These are phyloP conservation scores for Rhodotorula babjevae DNA, from an alignment of 768 basidiomycete species.

Conservation along the genomic window DNA sequence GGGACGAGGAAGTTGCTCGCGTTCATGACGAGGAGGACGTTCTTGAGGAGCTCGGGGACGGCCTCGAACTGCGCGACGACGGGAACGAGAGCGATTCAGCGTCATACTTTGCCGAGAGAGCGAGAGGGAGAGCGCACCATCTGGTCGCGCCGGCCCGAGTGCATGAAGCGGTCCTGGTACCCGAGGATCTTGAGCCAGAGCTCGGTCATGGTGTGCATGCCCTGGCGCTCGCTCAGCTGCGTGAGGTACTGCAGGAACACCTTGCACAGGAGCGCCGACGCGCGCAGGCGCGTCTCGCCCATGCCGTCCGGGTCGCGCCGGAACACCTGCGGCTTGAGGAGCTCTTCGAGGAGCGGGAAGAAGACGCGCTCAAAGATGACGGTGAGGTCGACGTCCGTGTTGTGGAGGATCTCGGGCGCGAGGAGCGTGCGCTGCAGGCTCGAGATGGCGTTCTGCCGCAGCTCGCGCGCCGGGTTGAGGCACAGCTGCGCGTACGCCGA, in stretches of 20 bases:
- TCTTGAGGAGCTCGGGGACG: conserved; percentile 91
- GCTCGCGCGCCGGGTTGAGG: conserved; percentile 72
- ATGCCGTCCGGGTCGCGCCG: conserved; percentile 73
- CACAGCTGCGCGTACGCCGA: conserved; percentile 72
- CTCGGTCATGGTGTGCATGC: conserved; percentile 58
- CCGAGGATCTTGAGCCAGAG: conserved; percentile 88
- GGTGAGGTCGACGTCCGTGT: conserved; percentile 63
- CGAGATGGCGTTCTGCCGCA: conserved; percentile 72
- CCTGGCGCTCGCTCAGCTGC: conserved; percentile 40
- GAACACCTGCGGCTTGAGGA: conserved; percentile 76
- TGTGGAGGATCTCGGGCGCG: conserved; percentile 63
- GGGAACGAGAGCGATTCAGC: not conserved
- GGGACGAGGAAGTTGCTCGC: conserved; percentile 78
- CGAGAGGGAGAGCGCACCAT: conserved; percentile 57
- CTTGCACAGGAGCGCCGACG: conserved; percentile 80
- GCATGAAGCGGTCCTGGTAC: conserved; percentile 81
- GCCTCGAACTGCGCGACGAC: conserved; percentile 69
- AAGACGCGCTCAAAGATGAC: conserved; percentile 83
- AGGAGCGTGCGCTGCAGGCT: conserved; percentile 80
- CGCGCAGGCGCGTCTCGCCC: conserved; percentile 82
- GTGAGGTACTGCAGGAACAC: conserved; percentile 77
- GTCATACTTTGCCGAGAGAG: not conserved
- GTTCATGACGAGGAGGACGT: conserved; percentile 92
- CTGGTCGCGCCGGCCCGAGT: conserved; percentile 74
- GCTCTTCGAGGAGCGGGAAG: conserved; percentile 85